Base-by-base conservation (phyloP, 805 yeast species). In the Metschnikowia kunwiensis region DNA sequence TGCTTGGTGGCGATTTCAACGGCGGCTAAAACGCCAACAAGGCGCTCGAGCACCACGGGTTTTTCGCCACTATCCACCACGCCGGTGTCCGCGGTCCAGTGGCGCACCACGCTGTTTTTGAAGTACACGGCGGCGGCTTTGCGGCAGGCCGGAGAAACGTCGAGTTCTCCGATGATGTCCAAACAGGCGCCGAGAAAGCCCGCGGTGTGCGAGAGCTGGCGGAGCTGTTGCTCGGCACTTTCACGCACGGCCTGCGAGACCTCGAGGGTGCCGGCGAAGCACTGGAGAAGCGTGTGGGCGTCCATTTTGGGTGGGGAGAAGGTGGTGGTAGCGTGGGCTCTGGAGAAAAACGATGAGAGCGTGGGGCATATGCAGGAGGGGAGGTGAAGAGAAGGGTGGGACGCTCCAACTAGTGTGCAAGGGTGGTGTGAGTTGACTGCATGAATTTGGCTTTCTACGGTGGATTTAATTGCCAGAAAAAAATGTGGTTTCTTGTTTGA, bases 101-200 rank as follows among this genome's bases (percentile, higher is more conserved):
- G 70, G 24, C 75, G 70, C 11, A 70, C 64, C 15, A 87, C 70
- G 38, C 79, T 71, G 58, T 91, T 89, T 57, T 91, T 91, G 58
- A 87, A 77, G 58, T 78, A 86, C 4, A 91, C 80, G 0, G 93
- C 88, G 2, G 94, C 82, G 9, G 94, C 85, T 32, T 77, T 65
- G 48, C 80, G 74, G 32, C 83, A 70, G 16, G 69, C 74, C 2
- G 43, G 41, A 24, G 43, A 43, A 43, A 46, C 38, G 12, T 72
- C 75, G 5, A 61, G 61, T 14, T 77, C 74, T 12, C 73, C 56
- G 13, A 87, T 70, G 34, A 88, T 81, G 54, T 86, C 91, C 30
- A 91, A 64, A 58, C 95, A 85, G 1, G 91, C 89, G 5, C 83
- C 83, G 25, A 86, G 63, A 54, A 89, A 89, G 5, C 95, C 95